These are phyloP conservation scores for Suhomyces sp. DNA, from an alignment of 805 yeast species.

Conservation along the genomic window DNA sequence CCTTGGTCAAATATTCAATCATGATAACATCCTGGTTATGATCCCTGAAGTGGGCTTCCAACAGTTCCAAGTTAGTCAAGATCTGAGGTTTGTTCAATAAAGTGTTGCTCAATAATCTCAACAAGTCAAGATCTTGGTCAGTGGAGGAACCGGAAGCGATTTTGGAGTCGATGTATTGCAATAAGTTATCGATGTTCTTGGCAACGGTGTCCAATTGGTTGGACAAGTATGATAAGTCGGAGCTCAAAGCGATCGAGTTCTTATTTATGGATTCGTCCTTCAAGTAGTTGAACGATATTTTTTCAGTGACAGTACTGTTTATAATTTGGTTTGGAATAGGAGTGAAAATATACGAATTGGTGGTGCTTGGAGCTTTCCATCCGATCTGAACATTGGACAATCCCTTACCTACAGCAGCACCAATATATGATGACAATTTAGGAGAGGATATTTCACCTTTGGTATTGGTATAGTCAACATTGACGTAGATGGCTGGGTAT, in stretches of 20 bases:
- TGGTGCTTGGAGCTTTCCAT: conserved; percentile 36
- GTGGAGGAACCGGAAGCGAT: conserved; percentile 34
- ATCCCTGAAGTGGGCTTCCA: conserved; percentile 60
- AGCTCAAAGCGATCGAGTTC: conserved; percentile 23
- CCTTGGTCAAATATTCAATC: conserved; percentile 78
- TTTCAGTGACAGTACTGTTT: conserved; percentile 52
- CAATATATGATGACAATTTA: conserved; percentile 63
- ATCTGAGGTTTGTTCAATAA: conserved; percentile 51
- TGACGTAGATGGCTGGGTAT: conserved; percentile 74
- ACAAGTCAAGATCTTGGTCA: conserved; percentile 56
- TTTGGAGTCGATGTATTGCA: conserved; percentile 45
- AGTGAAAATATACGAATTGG: conserved; percentile 59
- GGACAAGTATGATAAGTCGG: conserved; percentile 44
- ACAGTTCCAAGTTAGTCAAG: conserved; percentile 48
- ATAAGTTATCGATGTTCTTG: conserved; percentile 47
- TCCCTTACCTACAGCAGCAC: conserved; percentile 67
- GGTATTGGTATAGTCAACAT: conserved; percentile 57
- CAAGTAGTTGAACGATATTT: conserved; percentile 50
- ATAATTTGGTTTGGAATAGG: conserved; percentile 68
- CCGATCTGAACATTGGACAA: conserved; percentile 36
- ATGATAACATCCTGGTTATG: conserved; percentile 78
- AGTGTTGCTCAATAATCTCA: conserved; percentile 60
- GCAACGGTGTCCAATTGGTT: conserved; percentile 46
- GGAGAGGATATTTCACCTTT: conserved; percentile 51
- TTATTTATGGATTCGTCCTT: conserved; percentile 33